phyloP scores from a whole-genome alignment of 768 basidiomycete species.

The Leccinum disarticulatum region DNA sequence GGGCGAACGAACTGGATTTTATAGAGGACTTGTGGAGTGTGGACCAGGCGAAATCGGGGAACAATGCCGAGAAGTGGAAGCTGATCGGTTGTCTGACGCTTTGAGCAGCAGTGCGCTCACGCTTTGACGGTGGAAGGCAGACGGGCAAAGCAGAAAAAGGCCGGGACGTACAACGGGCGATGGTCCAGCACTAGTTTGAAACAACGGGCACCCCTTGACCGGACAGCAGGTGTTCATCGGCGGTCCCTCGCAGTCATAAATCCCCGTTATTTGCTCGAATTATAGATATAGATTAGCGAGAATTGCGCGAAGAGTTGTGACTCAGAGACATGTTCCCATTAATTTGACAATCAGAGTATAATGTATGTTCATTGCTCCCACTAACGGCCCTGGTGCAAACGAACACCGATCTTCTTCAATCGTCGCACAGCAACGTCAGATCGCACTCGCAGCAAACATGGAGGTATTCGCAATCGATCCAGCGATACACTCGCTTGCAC shows the following conservation, averaged over 20 bases:
- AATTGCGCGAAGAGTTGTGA: too few relatives aligned
- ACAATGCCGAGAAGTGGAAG: conserved; percentile 11
- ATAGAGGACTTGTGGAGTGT: conserved; percentile 22
- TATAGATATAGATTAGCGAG: too few relatives aligned
- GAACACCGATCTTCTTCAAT: conserved; percentile 28
- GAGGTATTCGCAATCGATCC: conserved; percentile 23
- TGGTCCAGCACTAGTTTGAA: conserved; percentile 14
- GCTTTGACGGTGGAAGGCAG: conserved; percentile 13
- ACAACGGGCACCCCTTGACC: too few relatives aligned
- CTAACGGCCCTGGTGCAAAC: neutral
- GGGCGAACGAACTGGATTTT: conserved; percentile 10
- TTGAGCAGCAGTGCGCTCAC: conserved; percentile 1
- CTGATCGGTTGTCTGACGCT: neutral
- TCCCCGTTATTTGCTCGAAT: too few relatives aligned
- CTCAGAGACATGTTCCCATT: too few relatives aligned
- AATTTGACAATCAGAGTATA: too few relatives aligned
- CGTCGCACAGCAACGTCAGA: conserved; percentile 11
- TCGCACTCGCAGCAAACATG: conserved; percentile 19
- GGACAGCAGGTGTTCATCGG: too few relatives aligned
- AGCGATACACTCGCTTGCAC: too few relatives aligned
- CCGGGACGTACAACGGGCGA: neutral
- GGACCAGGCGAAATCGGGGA: conserved; percentile 15
- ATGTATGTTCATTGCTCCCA: neutral
- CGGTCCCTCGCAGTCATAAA: too few relatives aligned
- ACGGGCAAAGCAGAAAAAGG: neutral